These are phyloP conservation scores for Rubroshorea leprosula DNA, from an alignment of 345 rosid species.

Conservation along the genomic window DNA sequence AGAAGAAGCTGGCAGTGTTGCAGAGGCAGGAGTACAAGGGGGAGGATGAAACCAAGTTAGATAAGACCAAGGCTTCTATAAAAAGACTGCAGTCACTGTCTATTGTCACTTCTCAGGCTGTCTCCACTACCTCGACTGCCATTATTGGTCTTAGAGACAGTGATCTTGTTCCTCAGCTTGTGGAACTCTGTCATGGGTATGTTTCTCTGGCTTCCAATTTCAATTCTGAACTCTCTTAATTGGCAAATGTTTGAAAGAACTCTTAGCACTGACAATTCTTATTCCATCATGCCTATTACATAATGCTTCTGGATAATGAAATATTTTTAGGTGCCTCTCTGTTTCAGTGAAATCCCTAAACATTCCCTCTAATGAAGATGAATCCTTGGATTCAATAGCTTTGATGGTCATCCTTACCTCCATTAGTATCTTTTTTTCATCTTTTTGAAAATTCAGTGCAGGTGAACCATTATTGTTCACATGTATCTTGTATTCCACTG, in stretches of 20 bases:
- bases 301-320: too few relatives aligned
- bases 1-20: constrained; percentile 68
- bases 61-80: constrained; percentile 82
- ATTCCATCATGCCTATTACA: too few relatives aligned
- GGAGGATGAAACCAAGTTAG: constrained; percentile 69
- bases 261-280: neutral
- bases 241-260: neutral
- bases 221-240: neutral
- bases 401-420: too few relatives aligned
- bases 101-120: constrained; percentile 81
- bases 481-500: constrained; percentile 6
- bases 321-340: too few relatives aligned
- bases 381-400: too few relatives aligned
- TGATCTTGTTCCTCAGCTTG: constrained; percentile 89
- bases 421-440: too few relatives aligned
- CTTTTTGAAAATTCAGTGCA: constrained; percentile 14
- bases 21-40: constrained; percentile 97
- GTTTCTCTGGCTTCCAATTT: constrained; percentile 15
- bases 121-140: constrained; percentile 78
- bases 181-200: constrained; percentile 90
- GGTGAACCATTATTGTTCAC: constrained; percentile 29
- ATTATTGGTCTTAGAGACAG: constrained; percentile 74
- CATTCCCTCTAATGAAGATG: too few relatives aligned
- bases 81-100: constrained; percentile 68
- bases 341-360: neutral